A percentile compares a stretch with the other conserved stretches of the same genome.
phyloP scores from a whole-genome alignment of 176 grass and related monocot genomes.

The Carex littledalei region DNA sequence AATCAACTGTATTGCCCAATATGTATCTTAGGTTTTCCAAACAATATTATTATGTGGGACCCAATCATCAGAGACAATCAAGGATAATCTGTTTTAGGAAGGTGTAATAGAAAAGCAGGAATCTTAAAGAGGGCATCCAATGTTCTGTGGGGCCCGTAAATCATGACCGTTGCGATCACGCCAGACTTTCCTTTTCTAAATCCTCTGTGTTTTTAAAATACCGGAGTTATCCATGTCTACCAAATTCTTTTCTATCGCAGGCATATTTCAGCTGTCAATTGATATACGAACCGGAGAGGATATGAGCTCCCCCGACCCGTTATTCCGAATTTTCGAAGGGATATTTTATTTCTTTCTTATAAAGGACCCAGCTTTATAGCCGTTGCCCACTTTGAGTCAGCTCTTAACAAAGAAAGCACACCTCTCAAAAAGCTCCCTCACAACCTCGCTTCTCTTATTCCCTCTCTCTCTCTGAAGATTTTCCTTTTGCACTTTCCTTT shows the following conservation, averaged over 20 bases:
- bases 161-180: slow-evolving; percentile 20
- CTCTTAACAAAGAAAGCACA: background rate
- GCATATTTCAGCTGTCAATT: background rate
- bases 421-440: background rate
- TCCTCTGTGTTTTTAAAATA: background rate
- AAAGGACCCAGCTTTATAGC: slow-evolving; percentile 20
- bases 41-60: background rate
- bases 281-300: background rate
- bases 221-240: background rate
- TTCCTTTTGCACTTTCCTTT: background rate
- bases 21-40: background rate
- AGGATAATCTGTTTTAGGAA: background rate
- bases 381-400: slow-evolving; percentile 9
- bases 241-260: background rate
- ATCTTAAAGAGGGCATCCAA: background rate
- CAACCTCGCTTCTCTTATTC: background rate
- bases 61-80: background rate
- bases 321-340: background rate
- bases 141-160: slow-evolving; percentile 7
- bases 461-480: background rate
- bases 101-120: background rate
- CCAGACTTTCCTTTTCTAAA: background rate
- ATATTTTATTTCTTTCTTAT: background rate
- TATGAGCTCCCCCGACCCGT: background rate
- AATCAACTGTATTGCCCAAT: background rate